Base-by-base conservation (phyloP, 177 flowering plant genomes). In the Vitis hybrid region DNA sequence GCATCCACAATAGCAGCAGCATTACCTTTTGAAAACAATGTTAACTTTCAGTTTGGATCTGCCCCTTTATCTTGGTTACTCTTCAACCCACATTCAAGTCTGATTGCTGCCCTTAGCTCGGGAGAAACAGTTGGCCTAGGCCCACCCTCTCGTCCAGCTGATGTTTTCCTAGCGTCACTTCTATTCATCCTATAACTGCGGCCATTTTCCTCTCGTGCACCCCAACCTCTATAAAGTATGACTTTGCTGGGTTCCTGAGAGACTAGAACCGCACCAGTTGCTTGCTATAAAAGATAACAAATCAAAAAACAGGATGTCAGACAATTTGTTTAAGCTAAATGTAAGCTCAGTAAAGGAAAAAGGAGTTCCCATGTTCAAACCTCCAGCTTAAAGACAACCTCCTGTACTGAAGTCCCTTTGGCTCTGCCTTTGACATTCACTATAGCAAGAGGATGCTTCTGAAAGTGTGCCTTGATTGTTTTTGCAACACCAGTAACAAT, bases 361-460 rank as follows among this genome's bases (percentile, higher is more conserved):
- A 52, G 15, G 24, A 60, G 19, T 19, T 24, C 1, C 3, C 11
- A 52, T 4, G 62, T 11, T 27, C 78, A 70, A 1, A 94, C 98
- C 97, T 95, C 84, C 61, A 95, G 86, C 84, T 84, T 81, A 75
- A 79, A 74, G 67, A 89, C 83, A 78, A 95, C 76, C 72, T 95
- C 97, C 73, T 84, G 93, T 48, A 86, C 80, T 18, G 98, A 91
- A 32, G 98, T 93, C 40, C 98, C 99, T 81, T 95, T 88, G 30
- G 98, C 97, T 81, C 99, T 82, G 73, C 97, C 97, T 80, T 95
- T 95, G 70, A 95, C 85, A 75, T 84, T 93, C 62, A 95, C 99
- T 58, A 95, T 88, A 52, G 97, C 99, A 32, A 93, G 91, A 72
- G 94, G 89, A 66, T 91, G 72, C 83, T 79, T 95, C 81, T 76